phyloP scores from a whole-genome alignment of 257 asterid species.

The Jacaranda copaia region DNA sequence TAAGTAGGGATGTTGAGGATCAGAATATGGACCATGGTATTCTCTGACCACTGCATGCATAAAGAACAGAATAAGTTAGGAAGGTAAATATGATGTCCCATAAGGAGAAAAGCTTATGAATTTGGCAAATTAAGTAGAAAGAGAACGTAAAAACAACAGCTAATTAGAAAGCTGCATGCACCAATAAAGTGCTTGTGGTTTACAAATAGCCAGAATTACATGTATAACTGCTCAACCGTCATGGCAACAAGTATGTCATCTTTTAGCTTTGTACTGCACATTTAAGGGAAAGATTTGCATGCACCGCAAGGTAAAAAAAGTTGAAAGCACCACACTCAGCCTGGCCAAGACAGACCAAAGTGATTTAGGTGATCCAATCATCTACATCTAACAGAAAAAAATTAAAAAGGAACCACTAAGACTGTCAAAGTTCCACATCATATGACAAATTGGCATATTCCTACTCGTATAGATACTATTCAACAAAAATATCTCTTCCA shows the following conservation, averaged over 20 bases:
- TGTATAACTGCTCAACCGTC: too few relatives aligned
- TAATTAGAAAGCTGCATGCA: background rate
- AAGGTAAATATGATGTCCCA: background rate
- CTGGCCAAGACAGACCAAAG: background rate
- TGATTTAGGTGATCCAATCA: background rate
- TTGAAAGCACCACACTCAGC: background rate
- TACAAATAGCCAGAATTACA: too few relatives aligned
- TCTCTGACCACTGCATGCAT: conserved; percentile 85
- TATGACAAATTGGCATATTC: background rate
- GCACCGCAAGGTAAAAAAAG: background rate
- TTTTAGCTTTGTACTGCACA: background rate
- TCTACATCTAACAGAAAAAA: background rate
- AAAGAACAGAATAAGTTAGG: conserved; percentile 4
- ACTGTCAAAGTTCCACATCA: background rate
- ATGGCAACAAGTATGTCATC: too few relatives aligned
- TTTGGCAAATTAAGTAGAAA: conserved; percentile 14
- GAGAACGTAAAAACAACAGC: background rate
- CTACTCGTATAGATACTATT: background rate
- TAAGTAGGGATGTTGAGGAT: conserved; percentile 96
- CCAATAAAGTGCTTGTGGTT: too few relatives aligned
- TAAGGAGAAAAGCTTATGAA: conserved; percentile 6
- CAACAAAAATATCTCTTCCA: too few relatives aligned
- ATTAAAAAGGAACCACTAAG: background rate
- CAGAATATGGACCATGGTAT: conserved; percentile 85
- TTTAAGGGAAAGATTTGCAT: background rate